Evolutionary conservation across 2,329 filamentous ascomycete genomes (phyloP), one percentile per base, ranked within the genome.

Genomic region (Boeremia exigua): DNA sequence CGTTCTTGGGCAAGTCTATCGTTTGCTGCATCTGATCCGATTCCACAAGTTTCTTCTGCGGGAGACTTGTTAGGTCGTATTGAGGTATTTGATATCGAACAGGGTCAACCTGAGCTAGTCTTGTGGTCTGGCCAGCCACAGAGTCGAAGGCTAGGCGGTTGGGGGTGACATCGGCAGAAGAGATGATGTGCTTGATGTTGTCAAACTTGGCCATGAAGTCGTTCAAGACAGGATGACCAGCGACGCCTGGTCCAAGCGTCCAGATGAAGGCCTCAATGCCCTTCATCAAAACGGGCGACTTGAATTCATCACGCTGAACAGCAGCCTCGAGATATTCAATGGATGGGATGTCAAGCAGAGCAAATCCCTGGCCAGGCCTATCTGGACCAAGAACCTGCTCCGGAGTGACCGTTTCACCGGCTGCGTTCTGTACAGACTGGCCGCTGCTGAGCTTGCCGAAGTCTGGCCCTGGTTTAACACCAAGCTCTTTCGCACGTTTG

Each of bases 341-440:
- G 12, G 87, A 84, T 1, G 92, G 91, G 7, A 99, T 74, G 64
- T 98, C 93, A 36, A 96, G 80, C 7, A 99, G 81, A 8, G 90
- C 89, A 60, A 96, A 81, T 2, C 91, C 93, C 51, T 82, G 84
- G 10, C 92, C 92, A 6, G 84, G 81, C 51, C 86, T 82, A 3
- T 82, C 77, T 10, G 87, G 80, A 1, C 84, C 91, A 47, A 99
- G 70, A 1, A 98, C 92, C 88, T 96, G 95, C 0, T 95, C 90
- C 1, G 94, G 89, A 0, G 88, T 95, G 28, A 99, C 85, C 0
- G 82, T 83, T 6, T 80, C 81, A 4, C 91, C 92, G 65, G 88
- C 83, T 12, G 81, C 78, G 23, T 85, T 86, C 48, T 79, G 77
- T 1, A 95, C 86, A 43, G 75, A 86, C 59, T 87, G 62, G 2